Conservation (phyloP, 176 grass and related monocot genomes). For the Triticum dicoccoides region DNA sequence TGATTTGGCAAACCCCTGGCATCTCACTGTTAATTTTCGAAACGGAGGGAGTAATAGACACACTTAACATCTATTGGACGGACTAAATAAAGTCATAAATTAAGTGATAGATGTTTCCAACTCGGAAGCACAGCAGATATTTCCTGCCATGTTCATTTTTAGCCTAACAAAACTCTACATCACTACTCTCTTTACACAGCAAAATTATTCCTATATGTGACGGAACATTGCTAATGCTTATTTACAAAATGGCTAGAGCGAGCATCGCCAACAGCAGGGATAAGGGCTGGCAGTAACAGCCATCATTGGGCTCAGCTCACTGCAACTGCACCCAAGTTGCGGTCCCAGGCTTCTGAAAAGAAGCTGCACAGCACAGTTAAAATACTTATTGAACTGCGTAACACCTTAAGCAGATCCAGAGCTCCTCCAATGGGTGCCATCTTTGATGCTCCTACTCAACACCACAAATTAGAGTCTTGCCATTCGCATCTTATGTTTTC, state of each 20-base stretch:
- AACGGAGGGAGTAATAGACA: neutral
- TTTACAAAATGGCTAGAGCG: conserved; percentile 37
- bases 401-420: conserved; percentile 1
- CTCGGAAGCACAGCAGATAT: neutral
- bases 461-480: conserved; percentile 9
- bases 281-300: neutral
- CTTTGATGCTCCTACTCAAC: conserved; percentile 1
- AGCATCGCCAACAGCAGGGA: conserved; percentile 8
- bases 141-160: conserved; percentile 21
- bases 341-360: conserved; percentile 4
- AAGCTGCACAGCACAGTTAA: conserved; percentile 12
- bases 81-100: no score
- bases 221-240: conserved; percentile 30
- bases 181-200: conserved; percentile 42
- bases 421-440: neutral
- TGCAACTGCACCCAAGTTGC: neutral
- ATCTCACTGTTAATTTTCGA: no score
- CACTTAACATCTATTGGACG: neutral
- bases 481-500: conserved; percentile 15
- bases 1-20: no score
- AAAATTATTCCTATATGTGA: conserved; percentile 42
- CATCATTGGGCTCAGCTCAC: conserved; percentile 2
- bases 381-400: conserved; percentile 6
- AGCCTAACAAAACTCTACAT: conserved; percentile 31
- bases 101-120: neutral